Conservation (phyloP, 2,329 filamentous ascomycete species). For the Venturia oleaginea region DNA sequence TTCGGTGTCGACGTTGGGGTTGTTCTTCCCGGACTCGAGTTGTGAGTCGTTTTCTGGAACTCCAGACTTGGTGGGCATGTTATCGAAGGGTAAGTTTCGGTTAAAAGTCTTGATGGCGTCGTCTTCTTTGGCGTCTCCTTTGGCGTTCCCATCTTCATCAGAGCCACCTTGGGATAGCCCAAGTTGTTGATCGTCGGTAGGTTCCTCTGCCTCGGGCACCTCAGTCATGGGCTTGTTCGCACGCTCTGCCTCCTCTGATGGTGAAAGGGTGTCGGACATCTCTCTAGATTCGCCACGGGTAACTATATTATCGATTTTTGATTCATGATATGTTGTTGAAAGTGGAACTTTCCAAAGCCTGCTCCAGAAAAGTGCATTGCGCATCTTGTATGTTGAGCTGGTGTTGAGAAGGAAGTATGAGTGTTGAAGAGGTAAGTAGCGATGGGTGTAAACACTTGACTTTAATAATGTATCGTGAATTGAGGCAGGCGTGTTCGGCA, state of each 20-base stretch:
- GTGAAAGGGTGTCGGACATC: background rate
- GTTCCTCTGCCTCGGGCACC: background rate
- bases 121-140: background rate
- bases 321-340: background rate
- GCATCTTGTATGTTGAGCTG: background rate
- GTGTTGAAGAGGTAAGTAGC: background rate
- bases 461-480: background rate
- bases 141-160: background rate
- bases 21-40: background rate
- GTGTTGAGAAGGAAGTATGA: background rate
- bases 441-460: background rate
- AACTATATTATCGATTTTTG: background rate
- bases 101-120: background rate
- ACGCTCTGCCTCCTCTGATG: background rate
- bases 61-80: background rate
- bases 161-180: too few species aligned
- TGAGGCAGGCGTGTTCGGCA: background rate
- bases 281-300: background rate
- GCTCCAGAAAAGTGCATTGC: background rate
- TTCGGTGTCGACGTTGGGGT: background rate
- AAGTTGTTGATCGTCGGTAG: too few species aligned
- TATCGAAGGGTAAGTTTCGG: background rate
- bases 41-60: background rate
- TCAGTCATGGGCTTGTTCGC: background rate
- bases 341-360: background rate